A percentile compares a stretch with the other conserved stretches of the same genome.
phyloP scores from a whole-genome alignment of 139 green algal species.

The Choricystis sp. region DNA sequence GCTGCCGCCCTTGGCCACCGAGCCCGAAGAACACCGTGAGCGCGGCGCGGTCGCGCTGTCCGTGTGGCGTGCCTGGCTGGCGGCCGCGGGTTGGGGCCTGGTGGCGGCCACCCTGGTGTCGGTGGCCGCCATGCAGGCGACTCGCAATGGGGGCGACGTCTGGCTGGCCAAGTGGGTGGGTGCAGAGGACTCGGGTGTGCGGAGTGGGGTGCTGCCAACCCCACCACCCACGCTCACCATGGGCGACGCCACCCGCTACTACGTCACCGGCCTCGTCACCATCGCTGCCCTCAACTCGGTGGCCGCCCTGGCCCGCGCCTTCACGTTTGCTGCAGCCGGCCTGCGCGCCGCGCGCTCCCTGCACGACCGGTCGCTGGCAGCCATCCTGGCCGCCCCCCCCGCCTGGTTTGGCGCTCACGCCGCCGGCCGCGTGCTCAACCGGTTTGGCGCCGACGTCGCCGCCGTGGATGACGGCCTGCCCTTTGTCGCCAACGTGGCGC shows the following conservation, averaged over 20 bases:
- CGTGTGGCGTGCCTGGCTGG: conserved; percentile 37
- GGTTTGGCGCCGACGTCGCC: conserved; percentile 66
- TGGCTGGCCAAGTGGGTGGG: conserved; percentile 57
- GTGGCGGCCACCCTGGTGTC: conserved; percentile 24
- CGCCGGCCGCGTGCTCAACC: conserved; percentile 51
- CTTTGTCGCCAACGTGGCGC: conserved; percentile 83
- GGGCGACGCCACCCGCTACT: conserved; percentile 16
- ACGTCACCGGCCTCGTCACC: conserved; percentile 28
- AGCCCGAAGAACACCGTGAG: conserved; percentile 18
- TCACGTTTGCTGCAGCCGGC: conserved; percentile 64
- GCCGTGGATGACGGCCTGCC: conserved; percentile 68
- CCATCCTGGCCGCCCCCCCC: conserved; percentile 30
- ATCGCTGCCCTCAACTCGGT: conserved; percentile 40
- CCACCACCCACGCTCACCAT: not conserved
- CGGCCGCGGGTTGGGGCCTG: conserved; percentile 21
- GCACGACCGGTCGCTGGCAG: conserved; percentile 38
- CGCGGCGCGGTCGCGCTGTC: conserved; percentile 29
- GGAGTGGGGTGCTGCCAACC: not conserved
- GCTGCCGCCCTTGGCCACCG: no score
- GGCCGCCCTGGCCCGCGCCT: conserved; percentile 43
- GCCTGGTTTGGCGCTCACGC: conserved; percentile 36
- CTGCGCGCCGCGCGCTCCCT: conserved; percentile 35
- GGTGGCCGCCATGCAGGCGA: conserved; percentile 58
- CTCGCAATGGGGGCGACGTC: conserved; percentile 48
- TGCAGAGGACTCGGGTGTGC: not conserved